Percentiles rank a stretch among this genome's conserved stretches.
These are phyloP conservation scores for Luffa aegyptiaca DNA, from an alignment of 306 rosid genomes.

Conservation along the genomic window DNA sequence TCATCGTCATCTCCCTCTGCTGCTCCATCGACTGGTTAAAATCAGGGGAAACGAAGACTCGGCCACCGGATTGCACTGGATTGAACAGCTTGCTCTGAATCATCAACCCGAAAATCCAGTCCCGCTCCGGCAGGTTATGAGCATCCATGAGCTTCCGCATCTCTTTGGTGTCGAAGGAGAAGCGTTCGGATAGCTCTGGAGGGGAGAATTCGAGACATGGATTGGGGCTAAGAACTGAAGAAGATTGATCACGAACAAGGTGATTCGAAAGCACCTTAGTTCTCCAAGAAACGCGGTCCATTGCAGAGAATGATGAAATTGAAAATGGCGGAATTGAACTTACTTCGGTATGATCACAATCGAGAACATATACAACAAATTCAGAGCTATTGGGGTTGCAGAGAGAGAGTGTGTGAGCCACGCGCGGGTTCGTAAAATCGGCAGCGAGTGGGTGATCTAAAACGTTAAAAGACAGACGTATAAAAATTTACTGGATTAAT, in stretches of 20 bases:
- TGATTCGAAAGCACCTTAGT: conserved; percentile 21
- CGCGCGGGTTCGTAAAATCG: neutral
- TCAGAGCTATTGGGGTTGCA: neutral
- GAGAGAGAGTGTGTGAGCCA: neutral
- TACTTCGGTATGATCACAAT: no score
- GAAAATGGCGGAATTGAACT: neutral
- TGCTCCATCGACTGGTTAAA: conserved; percentile 77
- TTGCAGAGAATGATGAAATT: neutral
- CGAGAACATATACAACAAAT: neutral
- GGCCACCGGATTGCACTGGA: conserved; percentile 30
- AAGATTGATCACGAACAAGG: conserved; percentile 15
- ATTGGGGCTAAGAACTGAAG: conserved; percentile 15
- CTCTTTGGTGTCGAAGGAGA: conserved; percentile 30
- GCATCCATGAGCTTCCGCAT: conserved; percentile 65
- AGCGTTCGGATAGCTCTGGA: conserved; percentile 30
- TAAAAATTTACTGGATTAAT: neutral
- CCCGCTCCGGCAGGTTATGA: conserved; percentile 61
- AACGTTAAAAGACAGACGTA: neutral
- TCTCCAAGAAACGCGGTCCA: conserved; percentile 45
- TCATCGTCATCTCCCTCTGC: conserved; percentile 71
- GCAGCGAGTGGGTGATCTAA: neutral
- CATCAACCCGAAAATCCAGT: conserved; percentile 54
- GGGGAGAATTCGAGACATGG: conserved; percentile 34
- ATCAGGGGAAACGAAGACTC: conserved; percentile 59
- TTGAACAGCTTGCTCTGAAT: conserved; percentile 58